A percentile compares a stretch with the other conserved stretches of the same genome.
These are phyloP conservation scores for Colletotrichum falcatum DNA, from an alignment of 2,329 filamentous ascomycete species.

Conservation along the genomic window DNA sequence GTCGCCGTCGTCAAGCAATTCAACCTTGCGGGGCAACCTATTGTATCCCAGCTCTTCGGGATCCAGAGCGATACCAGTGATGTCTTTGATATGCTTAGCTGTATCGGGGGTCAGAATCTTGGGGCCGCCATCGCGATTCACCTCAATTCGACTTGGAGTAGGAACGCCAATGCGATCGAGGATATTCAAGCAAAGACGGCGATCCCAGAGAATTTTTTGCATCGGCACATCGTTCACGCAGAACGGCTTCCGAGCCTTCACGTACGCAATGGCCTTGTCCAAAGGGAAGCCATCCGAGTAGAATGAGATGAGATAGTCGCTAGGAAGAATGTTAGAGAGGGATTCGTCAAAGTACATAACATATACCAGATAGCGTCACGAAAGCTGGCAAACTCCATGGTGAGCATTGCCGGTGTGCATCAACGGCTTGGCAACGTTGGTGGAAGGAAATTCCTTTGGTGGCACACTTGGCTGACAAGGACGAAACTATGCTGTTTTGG, in stretches of 20 bases:
- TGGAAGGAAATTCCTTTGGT: background rate
- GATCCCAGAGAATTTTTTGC: conserved; percentile 97
- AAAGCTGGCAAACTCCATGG: background rate
- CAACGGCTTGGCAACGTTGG: background rate
- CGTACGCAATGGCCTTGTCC: conserved; percentile 97
- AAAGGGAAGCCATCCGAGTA: conserved; percentile 98
- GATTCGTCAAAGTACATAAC: conserved; percentile 10
- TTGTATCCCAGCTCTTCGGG: conserved; percentile 70
- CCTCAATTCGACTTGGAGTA: conserved; percentile 88
- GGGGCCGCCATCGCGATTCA: conserved; percentile 93
- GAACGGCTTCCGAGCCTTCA: conserved; percentile 91
- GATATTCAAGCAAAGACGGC: conserved; percentile 87
- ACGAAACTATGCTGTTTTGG: conserved; percentile 50
- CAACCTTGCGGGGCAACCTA: conserved; percentile 73
- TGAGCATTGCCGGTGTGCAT: background rate
- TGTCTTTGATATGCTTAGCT: conserved; percentile 80
- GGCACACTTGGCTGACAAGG: conserved; percentile 6
- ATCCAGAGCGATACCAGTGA: conserved; percentile 81
- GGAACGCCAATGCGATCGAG: conserved; percentile 91
- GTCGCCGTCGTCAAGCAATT: conserved; percentile 91
- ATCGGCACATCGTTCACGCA: conserved; percentile 98
- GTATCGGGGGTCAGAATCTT: conserved; percentile 82
- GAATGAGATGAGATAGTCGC: conserved; percentile 96
- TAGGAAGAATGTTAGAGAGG: conserved; percentile 45
- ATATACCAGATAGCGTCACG: background rate